phyloP scores from a whole-genome alignment of 2,329 filamentous ascomycete species.

The Exophiala sideris region DNA sequence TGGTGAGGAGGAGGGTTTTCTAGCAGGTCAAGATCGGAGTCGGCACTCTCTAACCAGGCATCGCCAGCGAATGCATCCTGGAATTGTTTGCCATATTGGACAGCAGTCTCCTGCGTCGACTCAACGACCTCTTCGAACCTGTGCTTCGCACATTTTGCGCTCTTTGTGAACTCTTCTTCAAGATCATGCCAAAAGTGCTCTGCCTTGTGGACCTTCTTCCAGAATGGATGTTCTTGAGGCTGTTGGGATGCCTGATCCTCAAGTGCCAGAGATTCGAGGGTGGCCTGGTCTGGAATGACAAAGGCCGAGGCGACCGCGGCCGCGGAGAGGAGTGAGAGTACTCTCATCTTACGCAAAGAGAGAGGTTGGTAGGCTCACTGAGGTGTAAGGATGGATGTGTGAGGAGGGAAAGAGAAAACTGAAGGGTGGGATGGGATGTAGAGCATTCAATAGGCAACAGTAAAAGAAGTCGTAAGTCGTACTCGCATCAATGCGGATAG shows the following conservation, averaged over 20 bases:
- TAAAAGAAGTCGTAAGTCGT: too few species aligned
- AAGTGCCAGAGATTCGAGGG: conserved; percentile 24
- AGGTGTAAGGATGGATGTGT: neutral
- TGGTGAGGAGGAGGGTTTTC: conserved; percentile 20
- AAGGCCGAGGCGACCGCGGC: conserved; percentile 26
- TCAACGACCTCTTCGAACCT: conserved; percentile 43
- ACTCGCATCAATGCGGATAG: too few species aligned
- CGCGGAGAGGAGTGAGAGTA: conserved; percentile 23
- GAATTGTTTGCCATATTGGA: conserved; percentile 40
- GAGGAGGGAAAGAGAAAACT: neutral
- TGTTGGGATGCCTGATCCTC: conserved; percentile 18
- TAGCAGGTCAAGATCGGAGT: conserved; percentile 21
- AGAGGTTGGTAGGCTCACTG: neutral
- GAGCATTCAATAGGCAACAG: neutral
- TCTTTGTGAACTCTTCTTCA: conserved; percentile 32
- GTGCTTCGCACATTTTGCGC: conserved; percentile 43
- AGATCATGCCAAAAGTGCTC: conserved; percentile 29
- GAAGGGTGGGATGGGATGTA: neutral
- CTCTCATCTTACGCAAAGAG: conserved; percentile 21
- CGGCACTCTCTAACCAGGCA: conserved; percentile 43
- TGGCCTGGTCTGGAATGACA: conserved; percentile 29
- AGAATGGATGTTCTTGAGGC: conserved; percentile 23
- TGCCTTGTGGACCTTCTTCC: conserved; percentile 21
- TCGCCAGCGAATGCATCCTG: conserved; percentile 46
- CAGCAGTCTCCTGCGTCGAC: conserved; percentile 37